A percentile compares a stretch with the other conserved stretches of the same genome.
Evolutionary conservation across 1,139 yeast species (phyloP).

Genomic region (Hyphopichia burtonii): DNA sequence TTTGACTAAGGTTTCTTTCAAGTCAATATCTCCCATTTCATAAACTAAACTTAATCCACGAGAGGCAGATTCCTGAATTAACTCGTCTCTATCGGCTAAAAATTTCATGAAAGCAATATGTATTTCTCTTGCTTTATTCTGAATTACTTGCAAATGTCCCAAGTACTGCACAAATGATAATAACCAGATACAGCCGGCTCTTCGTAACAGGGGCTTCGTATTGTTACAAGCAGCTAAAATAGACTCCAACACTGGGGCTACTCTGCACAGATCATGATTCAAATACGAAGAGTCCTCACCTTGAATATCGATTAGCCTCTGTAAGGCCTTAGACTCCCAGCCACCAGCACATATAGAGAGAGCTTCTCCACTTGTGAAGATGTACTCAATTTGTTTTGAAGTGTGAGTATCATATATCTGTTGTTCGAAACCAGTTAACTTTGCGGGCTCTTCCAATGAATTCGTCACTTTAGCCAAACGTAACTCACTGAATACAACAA

Average conservation of each 20-base stretch:
- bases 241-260: conserved; percentile 39
- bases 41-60: conserved; percentile 82
- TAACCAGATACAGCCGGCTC: conserved; percentile 84
- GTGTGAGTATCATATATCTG: conserved; percentile 56
- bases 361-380: conserved; percentile 86
- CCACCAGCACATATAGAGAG: conserved; percentile 71
- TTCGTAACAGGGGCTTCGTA: conserved; percentile 72
- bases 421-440: conserved; percentile 37
- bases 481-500: conserved; percentile 55
- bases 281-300: conserved; percentile 21
- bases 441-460: conserved; percentile 14
- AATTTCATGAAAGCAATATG: conserved; percentile 75
- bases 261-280: conserved; percentile 20
- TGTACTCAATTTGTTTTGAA: conserved; percentile 69
- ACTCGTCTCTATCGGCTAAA: conserved; percentile 75
- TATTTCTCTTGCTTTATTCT: conserved; percentile 49
- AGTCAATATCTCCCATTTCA: conserved; percentile 68
- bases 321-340: conserved; percentile 64
- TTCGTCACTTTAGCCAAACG: conserved; percentile 36
- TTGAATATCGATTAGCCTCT: conserved; percentile 51
- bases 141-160: conserved; percentile 46
- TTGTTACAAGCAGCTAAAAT: conserved; percentile 55
- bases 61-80: conserved; percentile 88
- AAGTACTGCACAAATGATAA: conserved; percentile 77
- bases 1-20: conserved; percentile 72